Base-by-base conservation (phyloP, 768 basidiomycete species). In the Rickenella mellea region DNA sequence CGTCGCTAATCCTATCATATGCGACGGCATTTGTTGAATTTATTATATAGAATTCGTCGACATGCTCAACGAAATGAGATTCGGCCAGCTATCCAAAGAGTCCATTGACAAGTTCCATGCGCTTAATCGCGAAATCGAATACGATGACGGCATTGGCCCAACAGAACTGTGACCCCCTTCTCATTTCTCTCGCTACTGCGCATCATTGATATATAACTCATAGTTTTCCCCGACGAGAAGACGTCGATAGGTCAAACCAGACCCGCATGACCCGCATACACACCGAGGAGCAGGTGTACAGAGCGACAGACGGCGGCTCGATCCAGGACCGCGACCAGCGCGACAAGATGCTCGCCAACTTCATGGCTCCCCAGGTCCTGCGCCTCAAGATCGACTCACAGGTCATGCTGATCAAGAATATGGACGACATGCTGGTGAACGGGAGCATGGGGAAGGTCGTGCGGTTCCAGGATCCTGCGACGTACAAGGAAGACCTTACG, bases 31-130 rank as follows among this genome's bases (percentile, higher is more conserved):
- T 17, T 26, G 22, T 33, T 26, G 25, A 48, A 17, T 10, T 28
- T 33, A 44, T 28, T 17, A 24, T 41, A 26, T 56, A 91, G 91
- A 79, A 40, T 97, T 99, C 55, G 76, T 99, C 39, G 73, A 88
- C 59, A 98, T 98, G 91, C 68, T 98, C 39, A 99, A 97, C 56
- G 92, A 98, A 59, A 98, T 98, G 96, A 79, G 96, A 12, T 94
- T 90, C 51, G 96, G 96, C 3, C 64, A 51, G 14, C 62, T 98
- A 25, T 72, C 79, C 1, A 47, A 54, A 2, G 63, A 66, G 17
- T 92, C 91, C 0, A 80, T 91, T 45, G 43, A 54, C 25, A 78
- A 71, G 42, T 97, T 98, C 68, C 74, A 60, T 49, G 64, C 63
- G 1, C 67, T 98, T n/a, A 70, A 76, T 2, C 69, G 92, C 26